Conservation (phyloP, 306 rosid genomes). For the Senna tora region DNA sequence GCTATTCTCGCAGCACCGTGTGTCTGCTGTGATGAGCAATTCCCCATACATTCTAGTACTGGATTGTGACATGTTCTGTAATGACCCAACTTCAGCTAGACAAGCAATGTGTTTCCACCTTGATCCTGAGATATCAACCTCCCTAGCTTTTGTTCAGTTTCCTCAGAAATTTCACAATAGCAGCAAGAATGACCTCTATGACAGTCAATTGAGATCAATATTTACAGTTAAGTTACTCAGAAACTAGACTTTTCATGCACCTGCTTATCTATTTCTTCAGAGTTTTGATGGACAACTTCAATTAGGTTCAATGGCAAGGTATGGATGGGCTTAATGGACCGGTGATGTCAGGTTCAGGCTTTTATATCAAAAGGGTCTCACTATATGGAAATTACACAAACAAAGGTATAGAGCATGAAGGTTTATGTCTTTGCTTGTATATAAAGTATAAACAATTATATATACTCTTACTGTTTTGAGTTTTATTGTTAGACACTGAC, state of each 20-base stretch:
- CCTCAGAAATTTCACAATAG: constrained; percentile 60
- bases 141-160: constrained; percentile 66
- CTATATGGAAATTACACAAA: constrained; percentile 41
- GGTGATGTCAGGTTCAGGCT: constrained; percentile 58
- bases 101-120: constrained; percentile 77
- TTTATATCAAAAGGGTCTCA: constrained; percentile 55
- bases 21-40: constrained; percentile 67
- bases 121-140: constrained; percentile 49
- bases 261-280: constrained; percentile 13
- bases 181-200: constrained; percentile 59
- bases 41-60: constrained; percentile 58
- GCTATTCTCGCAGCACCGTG: constrained; percentile 51
- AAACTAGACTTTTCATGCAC: constrained; percentile 13
- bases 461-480: background rate
- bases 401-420: constrained; percentile 42
- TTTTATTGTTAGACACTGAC: constrained; percentile 39
- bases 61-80: constrained; percentile 78
- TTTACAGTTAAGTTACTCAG: constrained; percentile 46
- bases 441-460: background rate
- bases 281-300: background rate
- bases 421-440: background rate
- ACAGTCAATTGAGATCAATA: constrained; percentile 47
- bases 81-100: constrained; percentile 58
- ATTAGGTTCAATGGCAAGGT: constrained; percentile 57
- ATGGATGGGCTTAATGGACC: constrained; percentile 68